Conservation (phyloP, 2,329 filamentous ascomycete genomes). For the Colletotrichum karsti region DNA sequence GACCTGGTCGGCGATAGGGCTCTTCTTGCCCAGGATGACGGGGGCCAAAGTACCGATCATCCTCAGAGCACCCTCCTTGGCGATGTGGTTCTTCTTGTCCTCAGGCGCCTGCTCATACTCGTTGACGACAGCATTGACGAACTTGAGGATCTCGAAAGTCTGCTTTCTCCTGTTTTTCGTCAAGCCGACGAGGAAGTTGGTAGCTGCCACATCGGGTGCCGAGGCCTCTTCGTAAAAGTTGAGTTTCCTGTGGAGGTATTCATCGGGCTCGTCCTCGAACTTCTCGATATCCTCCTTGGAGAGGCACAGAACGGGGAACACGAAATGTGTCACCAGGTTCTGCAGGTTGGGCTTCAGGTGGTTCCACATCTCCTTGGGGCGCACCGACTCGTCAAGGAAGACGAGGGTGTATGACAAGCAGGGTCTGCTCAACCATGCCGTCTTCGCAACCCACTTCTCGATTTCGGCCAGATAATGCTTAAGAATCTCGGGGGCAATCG, state of each 20-base stretch:
- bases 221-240: slow-evolving; percentile 99
- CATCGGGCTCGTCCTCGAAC: slow-evolving; percentile 92
- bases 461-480: slow-evolving; percentile 95
- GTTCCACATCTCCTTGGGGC: slow-evolving; percentile 96
- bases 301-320: slow-evolving; percentile 95
- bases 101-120: slow-evolving; percentile 87
- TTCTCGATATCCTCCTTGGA: slow-evolving; percentile 91
- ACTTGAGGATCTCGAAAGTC: slow-evolving; percentile 92
- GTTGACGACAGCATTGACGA: slow-evolving; percentile 94
- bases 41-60: slow-evolving; percentile 97
- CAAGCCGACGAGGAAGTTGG: slow-evolving; percentile 93
- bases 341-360: slow-evolving; percentile 93
- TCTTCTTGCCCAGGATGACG: slow-evolving; percentile 97
- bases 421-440: slow-evolving; percentile 92
- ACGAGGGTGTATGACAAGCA: slow-evolving; percentile 93
- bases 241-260: slow-evolving; percentile 95
- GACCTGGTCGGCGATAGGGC: slow-evolving; percentile 95
- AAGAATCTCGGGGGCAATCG: slow-evolving; percentile 94
- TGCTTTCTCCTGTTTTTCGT: slow-evolving; percentile 96
- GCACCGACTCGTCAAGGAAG: slow-evolving; percentile 96
- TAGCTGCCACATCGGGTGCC: slow-evolving; percentile 92
- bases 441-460: slow-evolving; percentile 97
- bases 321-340: slow-evolving; percentile 90
- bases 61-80: slow-evolving; percentile 94
- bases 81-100: slow-evolving; percentile 90